A percentile compares a stretch with the other conserved stretches of the same genome.
Evolutionary conservation across 257 asterid genomes (phyloP).

Genomic region (Rauvolfia tetraphylla): DNA sequence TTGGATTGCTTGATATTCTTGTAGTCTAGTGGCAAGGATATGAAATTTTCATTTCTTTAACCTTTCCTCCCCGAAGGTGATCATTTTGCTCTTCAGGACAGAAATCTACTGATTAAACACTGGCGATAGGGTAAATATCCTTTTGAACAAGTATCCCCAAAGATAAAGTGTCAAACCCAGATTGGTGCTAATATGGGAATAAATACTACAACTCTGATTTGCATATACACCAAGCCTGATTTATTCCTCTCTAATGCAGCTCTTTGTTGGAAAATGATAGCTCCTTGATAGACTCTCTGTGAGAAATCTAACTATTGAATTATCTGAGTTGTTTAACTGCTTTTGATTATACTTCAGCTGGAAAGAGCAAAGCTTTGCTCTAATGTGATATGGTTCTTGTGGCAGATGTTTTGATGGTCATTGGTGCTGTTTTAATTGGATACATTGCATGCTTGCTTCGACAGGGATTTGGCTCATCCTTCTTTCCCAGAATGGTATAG

Average conservation of each 20-base stretch:
- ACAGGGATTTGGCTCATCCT: slow-evolving; percentile 83
- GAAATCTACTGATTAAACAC: not conserved
- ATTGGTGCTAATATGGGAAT: not conserved
- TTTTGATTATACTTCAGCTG: not conserved
- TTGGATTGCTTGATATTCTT: not conserved
- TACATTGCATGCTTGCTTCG: slow-evolving; percentile 70
- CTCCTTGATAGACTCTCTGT: not conserved
- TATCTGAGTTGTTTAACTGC: not conserved
- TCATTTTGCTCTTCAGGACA: not conserved
- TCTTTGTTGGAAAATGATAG: not conserved
- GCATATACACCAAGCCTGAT: not conserved
- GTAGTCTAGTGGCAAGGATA: not conserved
- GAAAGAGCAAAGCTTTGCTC: not conserved
- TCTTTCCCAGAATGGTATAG: slow-evolving; percentile 51
- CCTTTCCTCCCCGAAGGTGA: no score
- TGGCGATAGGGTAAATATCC: not conserved
- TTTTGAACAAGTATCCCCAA: not conserved
- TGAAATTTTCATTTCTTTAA: no score
- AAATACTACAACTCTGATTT: not conserved
- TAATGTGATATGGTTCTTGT: slow-evolving; percentile 18
- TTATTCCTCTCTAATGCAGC: not conserved
- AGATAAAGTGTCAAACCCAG: not conserved
- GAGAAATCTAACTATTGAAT: not conserved
- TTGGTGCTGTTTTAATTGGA: slow-evolving; percentile 79
- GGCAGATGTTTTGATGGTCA: slow-evolving; percentile 87